phyloP scores from a whole-genome alignment of 768 basidiomycete species.

The Naganishia vishniacii region DNA sequence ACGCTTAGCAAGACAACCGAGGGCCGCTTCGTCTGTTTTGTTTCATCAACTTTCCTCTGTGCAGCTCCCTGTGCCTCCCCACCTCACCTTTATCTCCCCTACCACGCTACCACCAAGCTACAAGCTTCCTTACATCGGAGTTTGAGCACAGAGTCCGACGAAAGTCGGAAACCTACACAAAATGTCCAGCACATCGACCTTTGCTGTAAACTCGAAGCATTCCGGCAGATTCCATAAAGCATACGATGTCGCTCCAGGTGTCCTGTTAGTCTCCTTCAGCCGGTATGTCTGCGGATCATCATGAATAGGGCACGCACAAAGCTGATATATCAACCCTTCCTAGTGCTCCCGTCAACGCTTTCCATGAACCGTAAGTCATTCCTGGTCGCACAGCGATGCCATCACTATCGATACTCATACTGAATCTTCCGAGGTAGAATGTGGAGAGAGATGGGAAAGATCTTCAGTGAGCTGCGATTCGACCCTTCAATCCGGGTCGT shows the following conservation, averaged over 20 bases:
- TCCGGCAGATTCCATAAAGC: constrained; percentile 17
- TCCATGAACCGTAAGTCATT: constrained; percentile 42
- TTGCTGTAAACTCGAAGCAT: constrained; percentile 9
- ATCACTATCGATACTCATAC: not conserved
- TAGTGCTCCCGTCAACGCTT: constrained; percentile 47
- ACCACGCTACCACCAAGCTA: too few species aligned
- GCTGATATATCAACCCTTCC: not conserved
- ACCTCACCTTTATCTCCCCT: not conserved
- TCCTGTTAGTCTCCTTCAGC: not conserved
- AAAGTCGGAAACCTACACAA: too few species aligned
- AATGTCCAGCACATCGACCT: not conserved
- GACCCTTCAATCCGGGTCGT: constrained; percentile 63
- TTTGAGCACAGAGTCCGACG: too few species aligned
- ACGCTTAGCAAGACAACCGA: too few species aligned
- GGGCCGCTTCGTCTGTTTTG: too few species aligned
- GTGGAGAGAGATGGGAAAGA: constrained; percentile 64
- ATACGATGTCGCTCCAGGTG: constrained; percentile 8
- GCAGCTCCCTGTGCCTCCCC: too few species aligned
- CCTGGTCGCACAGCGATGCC: not conserved
- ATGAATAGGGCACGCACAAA: not conserved
- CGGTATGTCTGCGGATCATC: not conserved
- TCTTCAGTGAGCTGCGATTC: constrained; percentile 57
- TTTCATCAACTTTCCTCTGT: not conserved
- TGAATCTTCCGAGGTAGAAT: constrained; percentile 53
- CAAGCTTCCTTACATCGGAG: too few species aligned